Evolutionary conservation across 1,284 basidiomycete genomes (phyloP), one percentile per base, ranked within the genome.

Genomic region (Somion occarium): DNA sequence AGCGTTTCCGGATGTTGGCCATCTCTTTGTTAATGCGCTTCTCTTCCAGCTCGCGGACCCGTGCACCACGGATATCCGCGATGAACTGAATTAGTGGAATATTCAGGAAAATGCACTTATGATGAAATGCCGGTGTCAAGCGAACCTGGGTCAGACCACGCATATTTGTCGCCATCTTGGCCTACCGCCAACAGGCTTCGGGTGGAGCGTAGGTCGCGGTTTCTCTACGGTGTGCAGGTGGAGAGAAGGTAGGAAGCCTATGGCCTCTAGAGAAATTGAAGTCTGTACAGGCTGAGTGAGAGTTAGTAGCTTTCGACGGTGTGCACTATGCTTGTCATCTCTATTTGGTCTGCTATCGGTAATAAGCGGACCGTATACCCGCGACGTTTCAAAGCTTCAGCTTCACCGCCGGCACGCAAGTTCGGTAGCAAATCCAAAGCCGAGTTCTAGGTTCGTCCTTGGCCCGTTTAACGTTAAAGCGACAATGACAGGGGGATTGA

Each of bases 1-100:
- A 98, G 72, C 98, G 95, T 76, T 96, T 94, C 50, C 97, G 80
- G 60, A 99, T 99, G 65, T 99, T 98, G 1, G 97, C 96, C 96
- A 99, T 98, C 73, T 99, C 97, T 69, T 97, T 94, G 73, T 99
- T 99, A 63, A 99, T 97, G 51, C 96, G 75, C 73, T 98, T 98
- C 78, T 98, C 96, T 66, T 96, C 94, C 50, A 93, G 69, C 63
- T 94, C 92, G 51, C 91, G 80, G 24, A 93, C 90, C 56, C 91
- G 75, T 34, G 91, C 92, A 56, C 95, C 93, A 59, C 97, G 87
- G 62, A 99, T 89, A 70, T 99, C 96, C 67, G 95, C 93, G 69
- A 99, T 99, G 78, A 98, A 99, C 93, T 96, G 63, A 50, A 19
- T 38, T n/a, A 12, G 15, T 13, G 9, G 22, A 18, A 39, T 24